Conservation (phyloP, 2,329 filamentous ascomycete genomes). For the Westerdykella aurantiaca region DNA sequence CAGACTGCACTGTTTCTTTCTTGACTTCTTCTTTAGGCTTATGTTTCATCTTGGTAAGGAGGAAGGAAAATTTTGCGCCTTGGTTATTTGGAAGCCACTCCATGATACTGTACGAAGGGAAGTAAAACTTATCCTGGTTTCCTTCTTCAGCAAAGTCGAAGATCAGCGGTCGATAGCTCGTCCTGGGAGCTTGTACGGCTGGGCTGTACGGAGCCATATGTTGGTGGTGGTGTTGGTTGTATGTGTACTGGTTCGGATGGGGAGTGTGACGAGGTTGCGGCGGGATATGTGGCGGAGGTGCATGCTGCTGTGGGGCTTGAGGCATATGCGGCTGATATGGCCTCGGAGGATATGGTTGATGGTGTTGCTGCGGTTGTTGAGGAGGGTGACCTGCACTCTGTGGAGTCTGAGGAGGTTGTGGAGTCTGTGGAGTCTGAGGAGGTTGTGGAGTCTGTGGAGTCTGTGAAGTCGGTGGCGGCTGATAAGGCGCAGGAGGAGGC, state of each 20-base stretch:
- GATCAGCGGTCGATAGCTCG: slow-evolving; percentile 38
- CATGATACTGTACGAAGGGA: slow-evolving; percentile 71
- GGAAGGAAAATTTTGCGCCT: slow-evolving; percentile 66
- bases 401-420: slow-evolving; percentile 2
- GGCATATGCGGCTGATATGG: slow-evolving; percentile 12
- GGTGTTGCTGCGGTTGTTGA: slow-evolving; percentile 1
- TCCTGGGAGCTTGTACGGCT: slow-evolving; percentile 39
- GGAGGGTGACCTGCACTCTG: slow-evolving; percentile 10
- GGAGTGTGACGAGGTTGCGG: slow-evolving; percentile 12
- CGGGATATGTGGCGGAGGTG: not conserved
- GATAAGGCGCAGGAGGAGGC: not conserved
- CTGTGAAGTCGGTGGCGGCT: not conserved
- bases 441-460: not conserved
- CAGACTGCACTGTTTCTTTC: slow-evolving; percentile 25
- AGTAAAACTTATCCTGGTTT: slow-evolving; percentile 68
- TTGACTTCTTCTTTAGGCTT: slow-evolving; percentile 45
- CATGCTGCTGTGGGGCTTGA: not conserved
- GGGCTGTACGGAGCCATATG: slow-evolving; percentile 18
- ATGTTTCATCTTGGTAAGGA: slow-evolving; percentile 63
- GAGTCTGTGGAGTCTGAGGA: not conserved
- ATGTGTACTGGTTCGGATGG: slow-evolving; percentile 16
- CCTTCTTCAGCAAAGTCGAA: slow-evolving; percentile 36
- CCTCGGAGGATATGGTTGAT: slow-evolving; percentile 7
- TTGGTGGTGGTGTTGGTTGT: slow-evolving; percentile 27
- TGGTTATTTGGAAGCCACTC: slow-evolving; percentile 59